phyloP scores from a whole-genome alignment of 495 filamentous ascomycete genomes.

The Sordaria brevicollis region DNA sequence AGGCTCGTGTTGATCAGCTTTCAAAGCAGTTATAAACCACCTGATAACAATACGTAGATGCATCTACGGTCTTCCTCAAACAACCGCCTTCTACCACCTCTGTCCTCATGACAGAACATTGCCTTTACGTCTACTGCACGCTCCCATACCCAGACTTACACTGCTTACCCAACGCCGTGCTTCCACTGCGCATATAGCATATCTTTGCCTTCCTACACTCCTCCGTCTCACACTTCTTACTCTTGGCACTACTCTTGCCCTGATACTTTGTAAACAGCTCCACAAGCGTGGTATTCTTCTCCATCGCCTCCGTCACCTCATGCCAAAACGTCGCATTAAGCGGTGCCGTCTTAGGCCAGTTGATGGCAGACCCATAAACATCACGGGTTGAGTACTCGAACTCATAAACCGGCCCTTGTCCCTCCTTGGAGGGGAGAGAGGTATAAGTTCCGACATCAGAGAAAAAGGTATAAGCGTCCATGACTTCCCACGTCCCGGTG shows the following conservation, averaged over 20 bases:
- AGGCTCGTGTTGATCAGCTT: not conserved
- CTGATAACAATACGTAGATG: not conserved
- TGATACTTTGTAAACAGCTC: constrained; percentile 42
- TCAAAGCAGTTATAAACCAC: not conserved
- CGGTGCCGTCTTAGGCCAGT: constrained; percentile 39
- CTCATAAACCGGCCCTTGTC: constrained; percentile 32
- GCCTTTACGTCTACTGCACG: constrained; percentile 11
- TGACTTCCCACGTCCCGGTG: constrained; percentile 38
- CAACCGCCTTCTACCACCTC: not conserved
- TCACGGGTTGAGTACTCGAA: constrained; percentile 49
- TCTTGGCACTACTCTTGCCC: constrained; percentile 41
- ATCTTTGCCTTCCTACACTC: constrained; percentile 45
- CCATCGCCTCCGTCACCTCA: constrained; percentile 49
- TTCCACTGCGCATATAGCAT: constrained; percentile 51
- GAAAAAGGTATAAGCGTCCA: constrained; percentile 41
- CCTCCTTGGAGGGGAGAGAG: constrained; percentile 40
- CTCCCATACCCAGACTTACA: constrained; percentile 41
- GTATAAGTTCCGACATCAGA: constrained; percentile 35
- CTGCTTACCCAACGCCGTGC: constrained; percentile 35
- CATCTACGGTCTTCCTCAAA: not conserved
- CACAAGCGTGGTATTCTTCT: constrained; percentile 36
- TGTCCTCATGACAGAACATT: not conserved
- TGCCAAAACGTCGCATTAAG: constrained; percentile 51
- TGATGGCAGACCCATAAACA: constrained; percentile 35
- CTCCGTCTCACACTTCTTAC: constrained; percentile 39